Evolutionary conservation across 805 yeast species (phyloP), one percentile per base, ranked within the genome.

Genomic region (Pichia ethanolica): DNA sequence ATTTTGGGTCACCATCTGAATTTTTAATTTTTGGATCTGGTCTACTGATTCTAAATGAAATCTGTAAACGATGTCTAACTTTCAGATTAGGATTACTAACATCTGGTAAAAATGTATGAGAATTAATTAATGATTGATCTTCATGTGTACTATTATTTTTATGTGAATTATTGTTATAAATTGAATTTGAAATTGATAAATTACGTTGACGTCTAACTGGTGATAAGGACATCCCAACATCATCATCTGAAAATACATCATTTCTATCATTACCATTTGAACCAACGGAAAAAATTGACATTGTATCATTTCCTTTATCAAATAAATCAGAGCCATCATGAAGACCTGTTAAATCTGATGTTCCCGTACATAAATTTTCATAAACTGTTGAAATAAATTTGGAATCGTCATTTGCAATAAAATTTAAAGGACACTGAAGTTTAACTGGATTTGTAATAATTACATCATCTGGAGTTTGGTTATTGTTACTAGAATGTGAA

Each of bases 41-140:
- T 56, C 76, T 80, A 11, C 86, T 78, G 30, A 86, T 78, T 49
- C 93, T 69, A 49, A 86, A 74, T 56, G 85, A 79, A 5, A 86
- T 74, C 61, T 86, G 93, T 45, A 86, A 63, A 45, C 89, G 70
- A 62, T 86, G 95, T 48, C 76, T 73, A 14, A 84, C 72, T 55
- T 75, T 78, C 42, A 86, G 72, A 57, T 81, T 83, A 35, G 80
- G 73, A 58, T 76, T 82, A 54, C 83, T 79, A 13, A 77, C 70
- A 58, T 85, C 89, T 1, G 90, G 82, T 54, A 78, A 77, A 46
- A 83, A 71, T 1, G 66, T 55, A 46, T 54, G 51, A 12, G 45
- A 10, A 26, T 48, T 48, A 11, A 25, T 7, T 9, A 20, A 8
- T 9, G 5, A 14, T 28, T 11, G 42, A 7, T 30, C 32, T 7